Base-by-base conservation (phyloP, 176 grass and related monocot species). In the Avena insularis region DNA sequence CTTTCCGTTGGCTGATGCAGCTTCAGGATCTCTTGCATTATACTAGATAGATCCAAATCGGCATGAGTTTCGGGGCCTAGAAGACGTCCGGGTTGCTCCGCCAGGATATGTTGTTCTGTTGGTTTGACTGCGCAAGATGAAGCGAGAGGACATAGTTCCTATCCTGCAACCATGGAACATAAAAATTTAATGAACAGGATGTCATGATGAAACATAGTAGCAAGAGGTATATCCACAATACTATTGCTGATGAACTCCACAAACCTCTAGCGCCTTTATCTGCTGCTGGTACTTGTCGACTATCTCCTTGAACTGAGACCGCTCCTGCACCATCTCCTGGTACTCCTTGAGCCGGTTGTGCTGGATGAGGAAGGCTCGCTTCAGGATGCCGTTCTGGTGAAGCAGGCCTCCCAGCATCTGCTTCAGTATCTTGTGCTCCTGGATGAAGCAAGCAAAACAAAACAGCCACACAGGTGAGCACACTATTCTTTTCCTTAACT, bases 401-500 rank as follows among this genome's bases (percentile, higher is more conserved):
- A 93, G 89, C 29, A 93, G 77, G 14, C n/a, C 55, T 65, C 71
- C 92, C 0, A 91, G 51, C 84, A 91, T 88, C 76, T 89, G 83
- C 80, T 93, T 91, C 19, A 91, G 68, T 72, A 87, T 65, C 68
- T 77, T 84, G 27, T 93, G 80, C 23, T 93, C 92, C 89, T 93
- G 62, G 33, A 85, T 70, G n/a, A 19, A 53, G 38, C 73, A 25
- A 13, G 29, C 19, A 79, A 56, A 78, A 60, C 19, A 67, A n/a
- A 46, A 29, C 11, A 89, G 16, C 6, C 12, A 45, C 15, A 69
- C 13, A 43, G 13, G 17, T 84, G 19, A 77, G 79, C 17, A 25
- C 31, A 20, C 6, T 31, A 19, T 16, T 10, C 29, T 64, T 81
- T 19, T 65, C 9, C 25, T 25, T 11, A 46, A 59, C 1, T 2